Evolutionary conservation across 441 rosid genomes (phyloP).

Genomic region (Brassica balearica): DNA sequence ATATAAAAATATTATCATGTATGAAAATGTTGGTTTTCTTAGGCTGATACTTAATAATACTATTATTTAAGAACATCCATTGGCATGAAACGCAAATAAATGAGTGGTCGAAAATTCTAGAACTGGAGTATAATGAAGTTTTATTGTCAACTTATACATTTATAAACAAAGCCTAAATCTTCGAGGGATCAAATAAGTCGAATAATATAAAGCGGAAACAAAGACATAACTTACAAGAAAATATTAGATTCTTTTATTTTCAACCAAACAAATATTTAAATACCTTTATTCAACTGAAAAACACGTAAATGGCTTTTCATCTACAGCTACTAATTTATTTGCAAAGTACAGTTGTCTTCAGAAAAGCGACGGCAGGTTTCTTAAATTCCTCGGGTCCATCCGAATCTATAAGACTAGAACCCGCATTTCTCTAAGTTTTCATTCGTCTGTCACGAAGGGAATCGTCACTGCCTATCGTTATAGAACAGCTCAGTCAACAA

Average conservation of each 20-base stretch:
- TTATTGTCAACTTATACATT: not conserved
- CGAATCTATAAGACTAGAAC: conserved; percentile 30
- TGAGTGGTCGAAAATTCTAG: not conserved
- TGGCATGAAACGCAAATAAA: not conserved
- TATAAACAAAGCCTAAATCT: too few species aligned
- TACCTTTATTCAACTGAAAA: not conserved
- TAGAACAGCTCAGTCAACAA: conserved; percentile 11
- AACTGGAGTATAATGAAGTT: not conserved
- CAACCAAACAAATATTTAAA: conserved; percentile 7
- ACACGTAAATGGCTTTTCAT: conserved; percentile 3
- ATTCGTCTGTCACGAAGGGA: conserved; percentile 1
- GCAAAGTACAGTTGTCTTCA: conserved; percentile 37
- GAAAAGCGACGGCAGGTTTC: conserved; percentile 26
- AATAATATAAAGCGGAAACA: not conserved
- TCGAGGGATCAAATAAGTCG: not conserved
- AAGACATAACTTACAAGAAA: not conserved
- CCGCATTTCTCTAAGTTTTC: not conserved
- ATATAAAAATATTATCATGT: not conserved
- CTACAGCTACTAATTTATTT: conserved; percentile 15
- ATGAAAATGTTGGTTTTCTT: not conserved
- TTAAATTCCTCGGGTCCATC: conserved; percentile 26
- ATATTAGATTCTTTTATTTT: not conserved
- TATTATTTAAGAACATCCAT: not conserved
- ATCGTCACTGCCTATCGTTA: not conserved
- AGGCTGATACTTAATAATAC: not conserved